Base-by-base conservation (phyloP, 257 asterid genomes). In the Craterostigma plantagineum region DNA sequence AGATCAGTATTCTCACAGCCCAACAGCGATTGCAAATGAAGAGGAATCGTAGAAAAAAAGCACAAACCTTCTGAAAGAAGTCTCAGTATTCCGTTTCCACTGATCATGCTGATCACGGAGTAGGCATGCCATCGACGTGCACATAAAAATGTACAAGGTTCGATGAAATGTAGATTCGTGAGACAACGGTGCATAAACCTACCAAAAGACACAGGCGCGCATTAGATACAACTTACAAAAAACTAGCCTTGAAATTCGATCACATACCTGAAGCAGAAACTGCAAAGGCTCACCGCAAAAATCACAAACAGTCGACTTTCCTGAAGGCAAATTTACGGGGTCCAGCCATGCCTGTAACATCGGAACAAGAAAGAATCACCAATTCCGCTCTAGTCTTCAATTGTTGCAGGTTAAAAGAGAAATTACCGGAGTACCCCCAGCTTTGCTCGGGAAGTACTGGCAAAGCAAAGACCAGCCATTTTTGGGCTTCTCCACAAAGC, bases 381-480 rank as follows among this genome's bases (percentile, higher is more conserved):
- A 23, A 23, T 23, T 23, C 30, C 30, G 2, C 30, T 6, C 30
- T n/a, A n/a, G n/a, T n/a, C n/a, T n/a, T n/a, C n/a, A n/a, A n/a
- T 23, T 45, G 13, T 5, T 5, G n/a, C n/a, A 11, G 10, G 16
- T 13, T 33, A 42, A 45, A 55, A 43, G n/a, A n/a, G 10, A 8
- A 51, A 47, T 42, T 76, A 90, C 98, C 67, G 98, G 98, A 51
- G 76, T 46, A 48, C 94, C 98, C 27, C 98, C 95, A 51, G 98
- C 93, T 71, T 79, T 70, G 75, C 98, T 82, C 14, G 95, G 95
- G 49, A 90, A 90, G 52, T 83, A 59, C 52, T 83, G 92, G 40
- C 79, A 75, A 37, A 49, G 59, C 46, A 73, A 46, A 18, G 95
- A 70, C 91, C 95, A 79, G 5, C 64, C 43, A 49, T 60, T 45